Evolutionary conservation across 441 rosid genomes (phyloP).

Genomic region (Mallotus repandus): DNA sequence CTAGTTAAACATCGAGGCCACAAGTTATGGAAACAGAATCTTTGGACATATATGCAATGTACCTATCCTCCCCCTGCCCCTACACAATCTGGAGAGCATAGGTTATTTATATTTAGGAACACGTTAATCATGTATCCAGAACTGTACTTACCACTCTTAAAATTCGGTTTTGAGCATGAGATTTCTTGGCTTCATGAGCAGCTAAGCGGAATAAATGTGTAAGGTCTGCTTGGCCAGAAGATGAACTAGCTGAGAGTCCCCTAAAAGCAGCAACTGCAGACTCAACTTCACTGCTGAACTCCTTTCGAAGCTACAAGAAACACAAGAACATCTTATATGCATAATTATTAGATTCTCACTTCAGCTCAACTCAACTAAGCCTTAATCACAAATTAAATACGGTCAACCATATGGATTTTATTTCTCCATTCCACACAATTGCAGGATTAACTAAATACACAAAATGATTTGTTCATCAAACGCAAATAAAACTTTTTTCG

Average conservation of each 20-base stretch:
- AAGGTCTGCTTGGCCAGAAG: constrained; percentile 77
- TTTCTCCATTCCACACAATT: too few species aligned
- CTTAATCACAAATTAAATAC: too few species aligned
- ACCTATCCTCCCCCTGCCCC: too few species aligned
- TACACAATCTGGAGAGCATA: background rate
- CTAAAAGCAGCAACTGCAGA: constrained; percentile 61
- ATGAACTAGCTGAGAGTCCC: constrained; percentile 56
- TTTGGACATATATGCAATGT: too few species aligned
- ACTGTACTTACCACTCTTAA: constrained; percentile 68
- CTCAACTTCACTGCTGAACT: constrained; percentile 75
- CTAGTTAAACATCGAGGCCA: too few species aligned
- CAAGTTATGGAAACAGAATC: too few species aligned
- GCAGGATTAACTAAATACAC: too few species aligned
- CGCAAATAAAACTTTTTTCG: background rate
- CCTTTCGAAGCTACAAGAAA: constrained; percentile 60
- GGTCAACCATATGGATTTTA: too few species aligned
- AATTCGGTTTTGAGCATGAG: constrained; percentile 66
- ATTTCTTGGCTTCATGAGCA: constrained; percentile 80
- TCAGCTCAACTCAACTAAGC: background rate
- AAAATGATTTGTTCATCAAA: background rate
- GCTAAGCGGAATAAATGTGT: constrained; percentile 72
- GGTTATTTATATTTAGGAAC: background rate
- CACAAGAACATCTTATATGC: background rate
- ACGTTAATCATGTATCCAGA: background rate
- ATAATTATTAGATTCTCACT: background rate